Percentiles rank a stretch among this genome's conserved stretches.
Evolutionary conservation across 805 yeast genomes (phyloP).

Genomic region (Hermanozyma aechmeae): DNA sequence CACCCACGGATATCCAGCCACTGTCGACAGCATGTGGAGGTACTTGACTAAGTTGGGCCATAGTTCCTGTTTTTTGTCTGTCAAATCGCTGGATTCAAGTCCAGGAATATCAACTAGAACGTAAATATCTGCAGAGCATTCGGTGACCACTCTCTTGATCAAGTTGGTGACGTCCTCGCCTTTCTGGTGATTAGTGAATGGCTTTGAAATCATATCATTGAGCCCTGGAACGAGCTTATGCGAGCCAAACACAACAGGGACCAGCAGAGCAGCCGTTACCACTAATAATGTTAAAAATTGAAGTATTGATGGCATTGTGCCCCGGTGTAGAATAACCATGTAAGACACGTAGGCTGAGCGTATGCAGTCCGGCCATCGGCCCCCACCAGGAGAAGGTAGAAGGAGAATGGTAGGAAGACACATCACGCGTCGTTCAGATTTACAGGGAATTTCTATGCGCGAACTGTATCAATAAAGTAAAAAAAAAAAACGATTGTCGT

Average conservation of each 20-base stretch:
- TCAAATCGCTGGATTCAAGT: constrained; percentile 19
- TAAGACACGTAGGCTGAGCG: too few relatives aligned
- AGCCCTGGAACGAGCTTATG: constrained; percentile 28
- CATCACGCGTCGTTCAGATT: too few relatives aligned
- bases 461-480: too few relatives aligned
- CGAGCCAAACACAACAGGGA: constrained; percentile 30
- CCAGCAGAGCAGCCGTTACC: too few relatives aligned
- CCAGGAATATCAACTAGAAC: constrained; percentile 32
- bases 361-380: too few relatives aligned
- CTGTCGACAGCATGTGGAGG: constrained; percentile 48
- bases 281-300: too few relatives aligned
- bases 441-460: too few relatives aligned
- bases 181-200: constrained; percentile 12
- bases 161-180: constrained; percentile 20
- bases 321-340: too few relatives aligned
- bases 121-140: constrained; percentile 31
- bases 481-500: too few relatives aligned
- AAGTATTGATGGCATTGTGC: too few relatives aligned
- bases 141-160: constrained; percentile 25
- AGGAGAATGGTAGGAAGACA: too few relatives aligned
- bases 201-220: constrained; percentile 12
- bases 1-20: constrained; percentile 49
- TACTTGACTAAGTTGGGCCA: constrained; percentile 45
- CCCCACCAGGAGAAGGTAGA: too few relatives aligned
- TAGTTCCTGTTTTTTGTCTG: constrained; percentile 18